Evolutionary conservation across 2,329 filamentous ascomycete genomes (phyloP).

Genomic region (Gliomastix tumulicola): DNA sequence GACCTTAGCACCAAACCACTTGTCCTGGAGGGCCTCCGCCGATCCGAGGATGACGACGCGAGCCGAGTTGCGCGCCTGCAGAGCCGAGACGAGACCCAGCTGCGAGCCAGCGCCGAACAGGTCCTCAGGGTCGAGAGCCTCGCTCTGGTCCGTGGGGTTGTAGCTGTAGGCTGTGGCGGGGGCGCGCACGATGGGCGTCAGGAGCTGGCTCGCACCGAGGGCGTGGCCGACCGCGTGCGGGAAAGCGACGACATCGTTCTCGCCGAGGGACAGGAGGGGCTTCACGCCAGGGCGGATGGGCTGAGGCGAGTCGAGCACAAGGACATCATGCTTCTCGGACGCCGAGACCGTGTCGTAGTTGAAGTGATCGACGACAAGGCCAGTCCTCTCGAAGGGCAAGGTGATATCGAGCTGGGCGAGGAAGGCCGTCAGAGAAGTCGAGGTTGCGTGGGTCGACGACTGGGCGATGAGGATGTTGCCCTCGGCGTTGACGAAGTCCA

Average conservation of each 20-base stretch:
- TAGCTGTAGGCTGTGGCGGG: conserved; percentile 86
- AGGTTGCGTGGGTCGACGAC: conserved; percentile 62
- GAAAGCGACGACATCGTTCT: conserved; percentile 62
- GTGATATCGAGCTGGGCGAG: conserved; percentile 85
- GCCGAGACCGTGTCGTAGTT: conserved; percentile 76
- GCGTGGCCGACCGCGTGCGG: conserved; percentile 75
- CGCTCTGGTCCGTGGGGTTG: conserved; percentile 80
- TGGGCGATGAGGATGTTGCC: conserved; percentile 89
- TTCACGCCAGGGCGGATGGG: conserved; percentile 61
- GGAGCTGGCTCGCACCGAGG: conserved; percentile 69
- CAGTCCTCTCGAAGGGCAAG: conserved; percentile 78
- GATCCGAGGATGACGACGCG: conserved; percentile 81
- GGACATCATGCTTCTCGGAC: conserved; percentile 77
- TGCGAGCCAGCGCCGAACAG: conserved; percentile 80
- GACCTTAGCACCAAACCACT: conserved; percentile 81
- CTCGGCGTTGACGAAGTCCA: conserved; percentile 85
- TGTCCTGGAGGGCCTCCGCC: conserved; percentile 78
- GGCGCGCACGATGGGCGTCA: conserved; percentile 77
- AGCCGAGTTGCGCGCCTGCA: conserved; percentile 91
- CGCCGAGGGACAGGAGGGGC: conserved; percentile 61
- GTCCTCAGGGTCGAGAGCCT: conserved; percentile 60
- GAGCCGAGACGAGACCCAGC: conserved; percentile 72
- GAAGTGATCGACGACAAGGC: conserved; percentile 91
- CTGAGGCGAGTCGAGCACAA: conserved; percentile 66
- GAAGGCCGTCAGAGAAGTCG: conserved; percentile 67